Evolutionary conservation across 1,284 basidiomycete species (phyloP).

Genomic region (Testicularia cyperi): DNA sequence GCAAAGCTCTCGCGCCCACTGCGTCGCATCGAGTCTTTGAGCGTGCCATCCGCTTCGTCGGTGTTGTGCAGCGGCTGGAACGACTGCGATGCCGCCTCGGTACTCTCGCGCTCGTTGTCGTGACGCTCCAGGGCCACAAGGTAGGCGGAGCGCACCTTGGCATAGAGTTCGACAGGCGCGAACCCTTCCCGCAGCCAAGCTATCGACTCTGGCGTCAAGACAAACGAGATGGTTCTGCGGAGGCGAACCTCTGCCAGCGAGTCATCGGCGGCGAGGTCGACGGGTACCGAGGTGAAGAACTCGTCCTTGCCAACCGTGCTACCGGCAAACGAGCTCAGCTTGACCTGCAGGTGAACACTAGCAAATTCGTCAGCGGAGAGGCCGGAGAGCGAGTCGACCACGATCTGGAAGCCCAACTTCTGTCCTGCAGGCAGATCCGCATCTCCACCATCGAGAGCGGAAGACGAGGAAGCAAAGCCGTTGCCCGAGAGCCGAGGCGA

Average conservation of each 20-base stretch:
- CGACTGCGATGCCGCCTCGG: background rate
- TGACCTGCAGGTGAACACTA: slow-evolving; percentile 44
- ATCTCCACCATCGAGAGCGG: background rate
- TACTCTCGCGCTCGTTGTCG: slow-evolving; percentile 29
- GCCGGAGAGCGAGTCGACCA: slow-evolving; percentile 43
- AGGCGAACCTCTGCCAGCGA: slow-evolving; percentile 32
- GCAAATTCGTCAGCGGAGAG: slow-evolving; percentile 31
- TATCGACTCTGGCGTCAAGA: slow-evolving; percentile 36
- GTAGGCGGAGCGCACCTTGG: slow-evolving; percentile 24
- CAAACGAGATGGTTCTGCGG: slow-evolving; percentile 44
- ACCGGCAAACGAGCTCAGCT: slow-evolving; percentile 47
- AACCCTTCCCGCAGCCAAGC: slow-evolving; percentile 28
- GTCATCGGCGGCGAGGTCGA: slow-evolving; percentile 27
- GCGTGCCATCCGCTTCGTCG: slow-evolving; percentile 1
- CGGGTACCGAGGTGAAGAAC: slow-evolving; percentile 42
- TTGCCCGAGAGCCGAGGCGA: slow-evolving; percentile 23
- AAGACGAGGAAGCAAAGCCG: slow-evolving; percentile 1
- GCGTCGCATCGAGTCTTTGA: background rate
- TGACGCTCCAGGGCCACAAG: slow-evolving; percentile 33
- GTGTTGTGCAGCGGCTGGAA: slow-evolving; percentile 19
- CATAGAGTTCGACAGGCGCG: slow-evolving; percentile 46
- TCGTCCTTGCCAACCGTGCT: slow-evolving; percentile 37
- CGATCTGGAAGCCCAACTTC: slow-evolving; percentile 47
- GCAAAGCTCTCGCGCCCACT: slow-evolving; percentile 3
- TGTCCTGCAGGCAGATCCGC: slow-evolving; percentile 34